Conservation (phyloP, 2,329 filamentous ascomycete genomes). For the Drechslera avenae region DNA sequence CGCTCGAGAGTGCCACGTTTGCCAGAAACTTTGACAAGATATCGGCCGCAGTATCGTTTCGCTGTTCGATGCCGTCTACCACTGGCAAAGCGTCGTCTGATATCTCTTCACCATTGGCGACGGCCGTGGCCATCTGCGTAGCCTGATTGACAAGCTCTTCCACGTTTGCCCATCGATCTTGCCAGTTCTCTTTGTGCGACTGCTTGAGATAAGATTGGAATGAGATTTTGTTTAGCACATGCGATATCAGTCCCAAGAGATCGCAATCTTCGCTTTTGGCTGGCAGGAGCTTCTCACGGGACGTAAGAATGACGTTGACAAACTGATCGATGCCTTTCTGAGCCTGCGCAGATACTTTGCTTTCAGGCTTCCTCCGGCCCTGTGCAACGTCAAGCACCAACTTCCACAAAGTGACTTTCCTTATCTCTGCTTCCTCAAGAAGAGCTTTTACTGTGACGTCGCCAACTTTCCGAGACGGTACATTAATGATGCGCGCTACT, state of each 20-base stretch:
- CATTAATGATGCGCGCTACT: constrained; percentile 80
- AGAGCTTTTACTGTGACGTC: constrained; percentile 76
- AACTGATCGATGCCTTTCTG: constrained; percentile 64
- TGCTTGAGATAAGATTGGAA: constrained; percentile 76
- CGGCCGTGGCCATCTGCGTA: constrained; percentile 65
- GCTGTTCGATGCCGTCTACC: constrained; percentile 74
- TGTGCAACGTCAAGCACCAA: constrained; percentile 67
- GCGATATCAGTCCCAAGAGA: constrained; percentile 58
- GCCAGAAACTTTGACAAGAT: constrained; percentile 81
- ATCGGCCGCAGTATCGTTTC: constrained; percentile 60
- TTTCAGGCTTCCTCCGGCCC: constrained; percentile 57
- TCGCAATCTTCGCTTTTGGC: constrained; percentile 46
- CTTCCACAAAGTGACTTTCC: constrained; percentile 74
- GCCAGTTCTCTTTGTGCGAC: constrained; percentile 67
- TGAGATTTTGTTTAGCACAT: constrained; percentile 67
- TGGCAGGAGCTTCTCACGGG: constrained; percentile 59
- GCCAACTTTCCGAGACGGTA: constrained; percentile 80
- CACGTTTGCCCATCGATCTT: constrained; percentile 84
- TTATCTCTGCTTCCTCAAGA: constrained; percentile 74
- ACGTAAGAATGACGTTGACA: constrained; percentile 64
- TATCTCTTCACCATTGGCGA: constrained; percentile 48
- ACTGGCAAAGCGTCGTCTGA: constrained; percentile 62
- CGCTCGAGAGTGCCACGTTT: constrained; percentile 77
- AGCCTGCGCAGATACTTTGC: constrained; percentile 61
- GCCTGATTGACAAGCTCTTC: constrained; percentile 85